phyloP scores from a whole-genome alignment of 1,284 basidiomycete species.

The Microbotryomycetes sp. region DNA sequence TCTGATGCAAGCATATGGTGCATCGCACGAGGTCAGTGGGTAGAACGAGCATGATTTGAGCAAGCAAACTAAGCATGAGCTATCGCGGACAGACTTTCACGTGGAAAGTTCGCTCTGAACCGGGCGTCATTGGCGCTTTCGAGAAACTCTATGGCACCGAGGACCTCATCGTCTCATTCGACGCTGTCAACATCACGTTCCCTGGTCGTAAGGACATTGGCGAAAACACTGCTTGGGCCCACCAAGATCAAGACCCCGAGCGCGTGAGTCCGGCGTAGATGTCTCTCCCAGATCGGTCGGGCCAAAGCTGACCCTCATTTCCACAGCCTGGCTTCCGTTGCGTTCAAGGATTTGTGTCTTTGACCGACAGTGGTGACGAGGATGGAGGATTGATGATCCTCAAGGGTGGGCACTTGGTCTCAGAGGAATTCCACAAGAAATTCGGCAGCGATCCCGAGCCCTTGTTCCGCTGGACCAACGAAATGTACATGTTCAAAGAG shows the following conservation, averaged over 20 bases:
- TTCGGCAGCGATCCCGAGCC: background rate
- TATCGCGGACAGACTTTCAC: conserved; percentile 39
- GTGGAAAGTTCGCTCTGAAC: conserved; percentile 39
- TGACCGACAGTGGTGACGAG: conserved; percentile 41
- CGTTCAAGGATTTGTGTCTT: conserved; percentile 45
- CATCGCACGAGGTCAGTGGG: background rate
- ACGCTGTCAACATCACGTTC: conserved; percentile 42
- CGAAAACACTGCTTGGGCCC: conserved; percentile 16
- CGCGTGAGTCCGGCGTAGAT: conserved; percentile 39
- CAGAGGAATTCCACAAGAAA: background rate
- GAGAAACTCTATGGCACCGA: conserved; percentile 44
- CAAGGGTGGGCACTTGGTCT: conserved; percentile 10
- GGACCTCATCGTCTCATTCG: conserved; percentile 39
- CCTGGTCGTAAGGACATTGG: conserved; percentile 24
- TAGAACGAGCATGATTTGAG: background rate
- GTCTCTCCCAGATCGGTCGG: no score
- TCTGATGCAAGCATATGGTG: background rate
- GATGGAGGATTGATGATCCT: conserved; percentile 47
- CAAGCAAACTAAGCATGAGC: background rate
- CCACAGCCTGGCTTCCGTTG: background rate
- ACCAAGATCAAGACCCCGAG: conserved; percentile 2
- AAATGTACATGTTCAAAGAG: background rate
- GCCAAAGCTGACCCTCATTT: no score
- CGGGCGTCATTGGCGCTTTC: conserved; percentile 39
- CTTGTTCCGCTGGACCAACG: background rate